Conservation (phyloP, 164 flowering plant species). For the Chimonanthus praecox region DNA sequence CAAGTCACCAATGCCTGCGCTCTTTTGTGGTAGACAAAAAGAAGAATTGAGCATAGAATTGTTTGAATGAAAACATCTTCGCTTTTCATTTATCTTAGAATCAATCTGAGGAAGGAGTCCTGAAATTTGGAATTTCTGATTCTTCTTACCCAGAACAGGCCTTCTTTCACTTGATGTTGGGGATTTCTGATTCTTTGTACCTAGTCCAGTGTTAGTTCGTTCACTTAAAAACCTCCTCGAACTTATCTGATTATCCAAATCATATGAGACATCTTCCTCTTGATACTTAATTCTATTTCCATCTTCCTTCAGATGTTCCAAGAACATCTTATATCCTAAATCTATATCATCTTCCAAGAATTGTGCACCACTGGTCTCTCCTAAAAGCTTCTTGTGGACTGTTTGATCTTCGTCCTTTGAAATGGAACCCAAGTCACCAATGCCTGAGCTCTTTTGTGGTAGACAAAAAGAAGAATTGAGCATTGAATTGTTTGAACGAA, state of each 20-base stretch:
- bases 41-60: neutral
- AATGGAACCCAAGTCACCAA: neutral
- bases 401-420: neutral
- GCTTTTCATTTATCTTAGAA: neutral
- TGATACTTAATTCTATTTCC: constrained; percentile 24
- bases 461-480: neutral
- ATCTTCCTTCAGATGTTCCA: constrained; percentile 26
- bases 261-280: constrained; percentile 2
- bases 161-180: neutral
- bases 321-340: constrained; percentile 21
- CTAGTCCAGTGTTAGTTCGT: neutral
- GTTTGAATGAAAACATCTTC: neutral
- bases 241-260: neutral
- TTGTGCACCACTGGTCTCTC: neutral
- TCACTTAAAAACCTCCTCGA: neutral
- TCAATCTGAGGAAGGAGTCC: neutral
- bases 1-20: neutral
- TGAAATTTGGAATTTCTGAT: constrained; percentile 1
- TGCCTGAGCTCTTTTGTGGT: neutral
- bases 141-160: neutral
- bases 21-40: neutral
- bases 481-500: neutral
- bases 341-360: constrained; percentile 11
- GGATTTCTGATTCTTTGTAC: constrained; percentile 1
- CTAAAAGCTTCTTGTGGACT: neutral